Base-by-base conservation (phyloP, 192 early-diverging fungal genomes). In the Coemansia sp. region DNA sequence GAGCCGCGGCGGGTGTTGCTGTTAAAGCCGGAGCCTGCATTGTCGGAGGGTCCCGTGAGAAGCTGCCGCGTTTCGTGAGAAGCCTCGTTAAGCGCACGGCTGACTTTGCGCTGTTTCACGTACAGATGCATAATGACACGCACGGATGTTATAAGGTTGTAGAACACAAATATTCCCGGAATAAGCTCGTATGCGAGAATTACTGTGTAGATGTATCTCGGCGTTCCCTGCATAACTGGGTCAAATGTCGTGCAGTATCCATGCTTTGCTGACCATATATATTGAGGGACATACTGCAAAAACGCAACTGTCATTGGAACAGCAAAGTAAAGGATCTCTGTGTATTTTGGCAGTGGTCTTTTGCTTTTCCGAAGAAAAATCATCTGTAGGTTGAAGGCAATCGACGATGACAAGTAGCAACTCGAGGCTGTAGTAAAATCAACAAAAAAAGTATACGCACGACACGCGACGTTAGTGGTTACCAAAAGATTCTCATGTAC, bases 381-480 rank as follows among this genome's bases (percentile, higher is more conserved):
- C 64, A 75, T 69, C 9, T 75, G 73, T 34, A 75, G 27, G 30
- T 75, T 75, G 30, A 70, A 70, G 4, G 73, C 73, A 39, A 75
- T 70, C 1, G 73, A 51, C 1, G 68, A 62, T 13, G 73, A 75
- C n/a, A 69, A 32, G n/a, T 75, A 75, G n/a, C 69, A 55, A 35
- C 64, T 63, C 2, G 56, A 23, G 1, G 25, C 65, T 14, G 51
- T 62, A 20, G 49, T 65, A n/a, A 61, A 62, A 6, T 69, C 56
- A 6, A 59, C 56, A 11, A 75, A 64, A 29, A 62, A 69, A 8
- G 27, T 42, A 24, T 19, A 25, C 18, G 32, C 25, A 16, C 55
- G 67, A 27, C 68, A 75, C 8, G n/a, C 0, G 0, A 45, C 25
- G 5, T 25, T 1, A 5, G 56, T 13, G 22, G 18, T 11, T 5